A percentile compares a stretch with the other conserved stretches of the same genome.
Conservation (phyloP, 345 rosid species). For the Euphorbia lathyris region DNA sequence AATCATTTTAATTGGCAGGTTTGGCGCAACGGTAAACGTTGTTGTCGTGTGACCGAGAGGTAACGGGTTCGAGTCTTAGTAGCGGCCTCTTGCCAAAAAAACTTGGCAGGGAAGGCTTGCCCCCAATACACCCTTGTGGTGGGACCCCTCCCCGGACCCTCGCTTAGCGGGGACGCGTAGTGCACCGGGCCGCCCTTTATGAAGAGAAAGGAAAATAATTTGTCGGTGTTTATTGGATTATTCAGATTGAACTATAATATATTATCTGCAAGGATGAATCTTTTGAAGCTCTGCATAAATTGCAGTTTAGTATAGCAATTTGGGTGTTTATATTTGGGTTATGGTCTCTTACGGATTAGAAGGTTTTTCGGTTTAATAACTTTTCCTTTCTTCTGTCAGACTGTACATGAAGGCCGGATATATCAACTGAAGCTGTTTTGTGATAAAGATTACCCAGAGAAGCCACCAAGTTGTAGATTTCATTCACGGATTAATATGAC, state of each 20-base stretch:
- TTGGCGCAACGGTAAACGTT: too few relatives aligned
- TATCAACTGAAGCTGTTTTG: constrained; percentile 98
- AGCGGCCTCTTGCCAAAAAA: too few relatives aligned
- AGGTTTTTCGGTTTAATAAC: constrained; percentile 3
- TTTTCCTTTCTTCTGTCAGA: constrained; percentile 35
- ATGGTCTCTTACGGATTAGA: background rate
- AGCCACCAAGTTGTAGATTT: constrained; percentile 91
- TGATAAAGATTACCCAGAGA: constrained; percentile 96
- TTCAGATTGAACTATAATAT: background rate
- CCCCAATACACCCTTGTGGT: too few relatives aligned
- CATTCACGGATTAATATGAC: constrained; percentile 92
- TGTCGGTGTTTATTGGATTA: background rate
- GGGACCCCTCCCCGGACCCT: too few relatives aligned
- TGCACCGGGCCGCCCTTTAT: too few relatives aligned
- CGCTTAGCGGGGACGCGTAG: too few relatives aligned
- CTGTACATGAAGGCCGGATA: constrained; percentile 95
- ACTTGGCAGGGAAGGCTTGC: too few relatives aligned
- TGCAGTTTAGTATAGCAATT: background rate
- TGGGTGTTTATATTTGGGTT: background rate
- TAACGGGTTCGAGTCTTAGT: too few relatives aligned
- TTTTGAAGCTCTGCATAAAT: background rate
- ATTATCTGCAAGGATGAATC: background rate
- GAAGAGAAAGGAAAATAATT: background rate
- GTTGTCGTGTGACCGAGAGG: too few relatives aligned
- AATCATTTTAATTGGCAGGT: background rate